Evolutionary conservation across 2,329 filamentous ascomycete genomes (phyloP), one percentile per base, ranked within the genome.

Genomic region (Alternaria longipes): DNA sequence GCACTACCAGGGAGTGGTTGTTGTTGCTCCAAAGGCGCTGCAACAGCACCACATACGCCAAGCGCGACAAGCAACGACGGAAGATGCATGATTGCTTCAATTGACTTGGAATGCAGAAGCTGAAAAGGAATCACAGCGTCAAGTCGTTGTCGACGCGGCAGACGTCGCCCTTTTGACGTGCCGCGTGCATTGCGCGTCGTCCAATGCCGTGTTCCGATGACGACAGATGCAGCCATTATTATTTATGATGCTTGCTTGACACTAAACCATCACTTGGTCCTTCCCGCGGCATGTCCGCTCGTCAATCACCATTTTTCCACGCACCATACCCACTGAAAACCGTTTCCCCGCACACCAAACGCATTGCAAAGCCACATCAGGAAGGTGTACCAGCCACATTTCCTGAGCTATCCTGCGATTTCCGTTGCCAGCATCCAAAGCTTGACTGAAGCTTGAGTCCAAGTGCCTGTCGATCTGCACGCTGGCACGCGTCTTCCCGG

Each of bases 21-120:
- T 59, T 79, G 74, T 60, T 81, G 80, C 28, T 78, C 76, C 59
- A 72, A 67, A 2, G 78, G 73, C 26, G 71, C 76, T 8, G 70
- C 69, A 56, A 67, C 63, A 34, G 57, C 67, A 60, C 64, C 60
- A 41, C 69, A 76, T 47, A 66, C 58, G 72, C 54, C 70, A 72
- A 70, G 80, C 73, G 40, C 63, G 24, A 72, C 62, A 32, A 77
- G 52, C 55, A 73, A 62, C 44, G 69, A 68, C 8, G 72, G 65
- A 40, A 75, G 57, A 74, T 72, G 71, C 76, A 77, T 78, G 34
- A 36, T 60, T 57, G 38, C 24, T 47, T 65, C 65, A 68, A 69
- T 63, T 67, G 62, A 57, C 22, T 32, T 60, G 60, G 59, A 67
- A 57, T 61, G 57, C 56, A 41, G 41, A 45, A 20, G 38, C 22